Percentiles rank a stretch among this genome's conserved stretches.
phyloP scores from a whole-genome alignment of 768 basidiomycete species.

The Tylopilus felleus region DNA sequence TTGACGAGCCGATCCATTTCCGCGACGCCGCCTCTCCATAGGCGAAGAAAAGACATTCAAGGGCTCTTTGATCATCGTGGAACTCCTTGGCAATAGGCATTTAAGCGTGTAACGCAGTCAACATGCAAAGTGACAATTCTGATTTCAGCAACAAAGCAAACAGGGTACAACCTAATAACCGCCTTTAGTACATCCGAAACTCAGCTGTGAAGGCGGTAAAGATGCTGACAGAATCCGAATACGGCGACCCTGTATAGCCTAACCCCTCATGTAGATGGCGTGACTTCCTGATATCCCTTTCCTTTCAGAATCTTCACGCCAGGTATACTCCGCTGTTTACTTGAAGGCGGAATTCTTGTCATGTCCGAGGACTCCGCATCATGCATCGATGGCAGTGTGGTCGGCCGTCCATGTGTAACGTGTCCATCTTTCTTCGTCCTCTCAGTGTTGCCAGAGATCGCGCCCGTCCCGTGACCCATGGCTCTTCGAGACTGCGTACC shows the following conservation, averaged over 20 bases:
- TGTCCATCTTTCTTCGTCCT: constrained; percentile 2
- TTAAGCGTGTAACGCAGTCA: background rate
- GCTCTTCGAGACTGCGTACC: constrained; percentile 2
- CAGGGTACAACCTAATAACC: background rate
- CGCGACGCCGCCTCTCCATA: constrained; percentile 4
- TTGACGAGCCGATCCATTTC: constrained; percentile 17
- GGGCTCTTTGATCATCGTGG: background rate
- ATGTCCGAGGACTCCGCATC: constrained; percentile 17
- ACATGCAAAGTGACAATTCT: background rate
- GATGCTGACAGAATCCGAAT: background rate
- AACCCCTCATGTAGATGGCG: constrained; percentile 8
- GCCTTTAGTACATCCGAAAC: constrained; percentile 2
- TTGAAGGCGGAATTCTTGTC: constrained; percentile 9
- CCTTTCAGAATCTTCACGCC: constrained; percentile 33
- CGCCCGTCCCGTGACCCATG: background rate
- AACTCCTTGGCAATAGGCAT: background rate
- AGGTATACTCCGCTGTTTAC: constrained; percentile 29
- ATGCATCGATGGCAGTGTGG: background rate
- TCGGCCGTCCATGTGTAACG: background rate
- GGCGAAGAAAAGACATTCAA: background rate
- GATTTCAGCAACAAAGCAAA: constrained; percentile 5
- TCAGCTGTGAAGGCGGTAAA: constrained; percentile 4
- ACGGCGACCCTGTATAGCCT: background rate
- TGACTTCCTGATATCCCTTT: constrained; percentile 10
- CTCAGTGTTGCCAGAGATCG: background rate